Evolutionary conservation across 2,329 filamentous ascomycete species (phyloP), one percentile per base, ranked within the genome.

Genomic region (Volutella citrinella): DNA sequence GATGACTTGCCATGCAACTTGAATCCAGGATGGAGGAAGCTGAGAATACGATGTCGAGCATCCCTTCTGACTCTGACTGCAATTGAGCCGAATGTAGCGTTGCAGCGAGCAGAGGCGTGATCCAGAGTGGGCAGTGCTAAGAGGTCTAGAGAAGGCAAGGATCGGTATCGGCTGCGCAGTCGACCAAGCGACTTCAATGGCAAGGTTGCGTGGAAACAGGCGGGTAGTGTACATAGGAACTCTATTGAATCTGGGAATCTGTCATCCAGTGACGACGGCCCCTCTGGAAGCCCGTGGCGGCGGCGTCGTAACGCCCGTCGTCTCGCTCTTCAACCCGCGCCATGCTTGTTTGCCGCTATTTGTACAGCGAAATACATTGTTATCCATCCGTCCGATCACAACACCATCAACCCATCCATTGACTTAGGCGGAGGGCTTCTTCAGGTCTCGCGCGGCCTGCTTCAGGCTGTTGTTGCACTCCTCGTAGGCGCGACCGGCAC

Each of bases 401-500:
- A 26, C 16, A 27, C 36, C 22, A 29, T 26, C 32, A 26, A 23
- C 22, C 32, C 26, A 28, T 30, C 25, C 27, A 30, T 32, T 23
- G n/a, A n/a, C 38, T 58, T 59, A 72, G 56, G 67, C 63, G 36
- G 51, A 49, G 54, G 69, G 65, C 59, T 66, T 74, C 66, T 72
- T 75, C 50, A 80, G 65, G 36, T 78, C 74, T 52, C 68, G 69
- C 27, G 76, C 70, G 21, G 76, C 76, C 60, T 74, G 70, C 67
- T 80, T 82, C 54, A 82, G 63, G 69, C 72, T 83, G 70, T 76
- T 86, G 72, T 98, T 95, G 69, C 93, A 96, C 74, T 98, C 93
- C 68, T 98, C 93, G 74, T 95, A 98, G 38, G 93, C 93, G 57
- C 94, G 82, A 56, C 93, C 93, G 46, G 90, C 90, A 62, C 94